Evolutionary conservation across 352 stramenopile species (phyloP), one percentile per base, ranked within the genome.

Genomic region (Globisporangium spinosum): DNA sequence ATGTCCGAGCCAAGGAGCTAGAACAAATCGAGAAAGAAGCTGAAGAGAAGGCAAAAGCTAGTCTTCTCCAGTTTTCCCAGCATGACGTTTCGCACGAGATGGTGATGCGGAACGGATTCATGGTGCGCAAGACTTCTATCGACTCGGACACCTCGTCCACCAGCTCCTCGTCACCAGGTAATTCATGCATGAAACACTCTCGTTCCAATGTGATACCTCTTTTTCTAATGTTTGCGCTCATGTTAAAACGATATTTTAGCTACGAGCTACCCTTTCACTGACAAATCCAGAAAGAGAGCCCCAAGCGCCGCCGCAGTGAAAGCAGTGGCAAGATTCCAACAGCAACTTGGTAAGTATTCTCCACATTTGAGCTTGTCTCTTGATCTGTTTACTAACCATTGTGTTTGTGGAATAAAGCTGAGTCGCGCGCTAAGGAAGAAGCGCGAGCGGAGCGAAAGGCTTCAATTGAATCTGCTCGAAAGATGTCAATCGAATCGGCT

Each of bases 201-300:
- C 35, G 43, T 49, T 58, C 4, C 6, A 1, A 12, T 13, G 17
- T 22, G 15, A 3, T 22, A 22, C 54, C 15, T 13, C 27, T 4
- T 40, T 32, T 27, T 32, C 55, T 61, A 29, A 68, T 59, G 22
- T 55, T 3, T 55, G 43, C 1, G 13, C 3, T 62, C 62, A 47
- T 34, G 15, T 47, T 47, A 47, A 47, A 45, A 25, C 45, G 27
- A 4, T 32, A 29, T n/a, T 45, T 8, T 61, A 79, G 78, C 70
- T 27, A 89, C 81, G 62, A 71, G 76, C 5, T 90, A 90, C n/a
- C 82, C 82, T 12, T 90, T 90, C 64, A 83, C 79, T 29, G 80
- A 90, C 59, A 79, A 77, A 38, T 69, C 73, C 9, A 76, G 67
- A 29, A 71, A 82, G 62, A 85, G 75, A 60, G 74, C 75, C 8